Base-by-base conservation (phyloP, 176 grass and related monocot genomes). In the Otatea glauca region DNA sequence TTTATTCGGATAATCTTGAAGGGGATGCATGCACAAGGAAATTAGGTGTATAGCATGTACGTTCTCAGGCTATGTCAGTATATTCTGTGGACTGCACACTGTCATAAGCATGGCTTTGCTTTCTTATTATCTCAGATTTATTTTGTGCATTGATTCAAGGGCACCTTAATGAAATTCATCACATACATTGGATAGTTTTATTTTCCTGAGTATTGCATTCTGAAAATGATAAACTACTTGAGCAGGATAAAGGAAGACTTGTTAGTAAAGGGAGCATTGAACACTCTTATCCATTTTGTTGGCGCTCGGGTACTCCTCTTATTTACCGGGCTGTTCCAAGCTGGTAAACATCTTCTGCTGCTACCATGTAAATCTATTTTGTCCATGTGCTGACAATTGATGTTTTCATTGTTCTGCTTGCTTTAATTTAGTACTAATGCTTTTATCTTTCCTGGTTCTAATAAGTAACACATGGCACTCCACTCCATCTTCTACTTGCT, bases 241-340 rank as follows among this genome's bases (percentile, higher is more conserved):
- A 84, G 79, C 93, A 99, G 96, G 96, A 75, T 74, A 99, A 99
- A 92, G 91, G 93, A 88, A 99, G 96, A 81, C 96, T 99, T 76
- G 81, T 96, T 29, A 96, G 82, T 83, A 92, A 50, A 78, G 92
- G 93, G 74, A 96, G 87, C 72, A 94, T 99, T 20, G 94, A 89
- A 55, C 96, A 99, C 86, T 94, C 96, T 70, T 99, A 99, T 85
- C 96, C 96, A 27, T 99, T 91, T 90, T 99, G 96, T 78, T 99
- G 96, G 96, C 91, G 96, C 82, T 96, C 96, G 5, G 96, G 94
- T 0, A 99, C 96, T 79, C 96, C 96, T 89, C 91, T 99, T 78
- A 85, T 99, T 74, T 99, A 99, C 80, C 90, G 92, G 84, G 96
- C 96, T 65, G 96, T 99, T 74, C 96, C 96, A 87, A 99, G 96